A percentile compares a stretch with the other conserved stretches of the same genome.
phyloP scores from a whole-genome alignment of 2,329 filamentous ascomycete genomes.

The Ophiostoma ulmi region DNA sequence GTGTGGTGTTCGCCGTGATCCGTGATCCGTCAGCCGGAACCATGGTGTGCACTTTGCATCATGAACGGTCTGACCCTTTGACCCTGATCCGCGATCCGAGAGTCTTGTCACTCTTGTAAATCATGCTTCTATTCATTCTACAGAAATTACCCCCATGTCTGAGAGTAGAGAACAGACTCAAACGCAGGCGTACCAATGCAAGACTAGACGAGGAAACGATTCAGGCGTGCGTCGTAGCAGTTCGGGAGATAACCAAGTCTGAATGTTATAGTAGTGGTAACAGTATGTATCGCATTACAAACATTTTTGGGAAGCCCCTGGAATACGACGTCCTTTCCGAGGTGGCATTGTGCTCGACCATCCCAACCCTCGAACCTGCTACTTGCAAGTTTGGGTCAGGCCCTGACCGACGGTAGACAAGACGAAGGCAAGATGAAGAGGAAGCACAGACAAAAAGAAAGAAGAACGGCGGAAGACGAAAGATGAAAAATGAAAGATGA shows the following conservation, averaged over 20 bases:
- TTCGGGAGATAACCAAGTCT: neutral
- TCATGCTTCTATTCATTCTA: neutral
- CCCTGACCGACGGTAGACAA: neutral
- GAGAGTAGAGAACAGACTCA: neutral
- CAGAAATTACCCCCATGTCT: neutral
- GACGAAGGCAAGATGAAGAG: neutral
- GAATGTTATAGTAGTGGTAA: neutral
- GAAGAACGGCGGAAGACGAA: no score
- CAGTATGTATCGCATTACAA: neutral
- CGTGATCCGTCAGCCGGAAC: neutral
- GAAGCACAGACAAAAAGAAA: neutral
- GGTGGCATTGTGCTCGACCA: neutral
- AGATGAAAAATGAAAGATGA: no score
- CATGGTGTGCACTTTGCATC: neutral
- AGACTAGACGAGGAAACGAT: neutral
- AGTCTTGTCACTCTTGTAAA: neutral
- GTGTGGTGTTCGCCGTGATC: neutral
- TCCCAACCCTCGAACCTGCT: neutral
- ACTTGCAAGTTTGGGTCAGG: neutral
- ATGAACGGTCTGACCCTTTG: neutral
- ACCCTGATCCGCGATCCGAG: neutral
- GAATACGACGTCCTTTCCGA: slow-evolving; percentile 2
- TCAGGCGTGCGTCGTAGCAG: neutral
- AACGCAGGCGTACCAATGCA: neutral
- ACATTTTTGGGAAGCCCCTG: neutral